phyloP scores from a whole-genome alignment of 805 yeast genomes.

The Barnettozyma sp. region DNA sequence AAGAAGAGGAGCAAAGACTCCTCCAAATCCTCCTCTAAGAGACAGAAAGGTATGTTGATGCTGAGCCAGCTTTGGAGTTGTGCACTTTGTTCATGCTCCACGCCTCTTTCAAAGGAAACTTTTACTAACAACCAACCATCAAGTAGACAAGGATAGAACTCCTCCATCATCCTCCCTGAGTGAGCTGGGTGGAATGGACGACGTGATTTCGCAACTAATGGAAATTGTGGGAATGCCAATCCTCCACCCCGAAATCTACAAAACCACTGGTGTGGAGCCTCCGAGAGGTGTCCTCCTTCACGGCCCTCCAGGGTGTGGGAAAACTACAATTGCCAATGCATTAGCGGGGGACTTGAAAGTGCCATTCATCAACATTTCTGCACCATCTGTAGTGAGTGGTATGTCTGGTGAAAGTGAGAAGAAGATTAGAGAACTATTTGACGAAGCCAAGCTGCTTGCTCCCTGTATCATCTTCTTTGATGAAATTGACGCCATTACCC shows the following conservation, averaged over 20 bases:
- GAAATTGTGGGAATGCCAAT: conserved; percentile 91
- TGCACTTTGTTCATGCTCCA: neutral
- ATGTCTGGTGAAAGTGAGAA: conserved; percentile 99
- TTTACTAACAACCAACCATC: conserved; percentile 23
- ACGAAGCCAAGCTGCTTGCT: conserved; percentile 83
- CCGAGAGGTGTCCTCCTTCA: conserved; percentile 91
- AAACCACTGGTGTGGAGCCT: conserved; percentile 86
- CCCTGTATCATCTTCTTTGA: conserved; percentile 92
- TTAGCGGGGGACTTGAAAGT: conserved; percentile 92
- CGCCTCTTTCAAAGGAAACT: too few species aligned
- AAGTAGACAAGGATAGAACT: conserved; percentile 47
- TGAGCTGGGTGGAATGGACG: conserved; percentile 85
- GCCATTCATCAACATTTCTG: conserved; percentile 84
- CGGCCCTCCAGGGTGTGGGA: conserved; percentile 99
- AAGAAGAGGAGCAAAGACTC: conserved; percentile 49
- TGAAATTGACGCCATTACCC: conserved; percentile 97
- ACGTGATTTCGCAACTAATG: conserved; percentile 76
- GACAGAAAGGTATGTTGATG: conserved; percentile 32
- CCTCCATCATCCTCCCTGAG: conserved; percentile 65
- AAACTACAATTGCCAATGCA: conserved; percentile 93
- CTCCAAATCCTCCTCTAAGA: conserved; percentile 25
- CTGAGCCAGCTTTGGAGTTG: neutral
- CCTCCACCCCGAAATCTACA: conserved; percentile 85
- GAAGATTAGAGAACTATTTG: conserved; percentile 85
- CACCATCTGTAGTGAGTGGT: conserved; percentile 95